A percentile compares a stretch with the other conserved stretches of the same genome.
Conservation (phyloP, 164 flowering plant species). For the Saururus chinensis region DNA sequence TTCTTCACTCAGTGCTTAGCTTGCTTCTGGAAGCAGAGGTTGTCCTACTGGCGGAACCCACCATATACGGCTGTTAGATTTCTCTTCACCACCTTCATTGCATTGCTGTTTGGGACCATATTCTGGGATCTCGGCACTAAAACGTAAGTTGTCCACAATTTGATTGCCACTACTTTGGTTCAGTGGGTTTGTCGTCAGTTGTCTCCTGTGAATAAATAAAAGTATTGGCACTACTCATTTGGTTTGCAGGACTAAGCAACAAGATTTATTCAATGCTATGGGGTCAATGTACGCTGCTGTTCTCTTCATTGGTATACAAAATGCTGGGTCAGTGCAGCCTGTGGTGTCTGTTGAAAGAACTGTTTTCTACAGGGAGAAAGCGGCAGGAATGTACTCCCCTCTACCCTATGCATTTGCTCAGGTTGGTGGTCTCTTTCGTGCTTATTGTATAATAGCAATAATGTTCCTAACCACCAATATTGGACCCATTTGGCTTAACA, state of each 20-base stretch:
- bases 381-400: slow-evolving; percentile 57
- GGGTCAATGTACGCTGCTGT: slow-evolving; percentile 56
- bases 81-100: slow-evolving; percentile 36
- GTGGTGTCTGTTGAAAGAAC: slow-evolving; percentile 50
- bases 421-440: slow-evolving; percentile 16
- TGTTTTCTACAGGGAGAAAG: slow-evolving; percentile 50
- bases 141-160: slow-evolving; percentile 11
- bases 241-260: slow-evolving; percentile 18
- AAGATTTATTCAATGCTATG: slow-evolving; percentile 46
- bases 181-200: neutral
- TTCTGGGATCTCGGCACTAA: slow-evolving; percentile 35
- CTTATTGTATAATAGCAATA: neutral
- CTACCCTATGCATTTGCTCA: slow-evolving; percentile 53
- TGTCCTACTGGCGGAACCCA: slow-evolving; percentile 51
- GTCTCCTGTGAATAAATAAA: neutral
- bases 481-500: no score
- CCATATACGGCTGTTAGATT: slow-evolving; percentile 40
- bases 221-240: neutral
- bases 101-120: slow-evolving; percentile 39
- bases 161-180: neutral
- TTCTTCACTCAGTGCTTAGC: slow-evolving; percentile 37
- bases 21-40: slow-evolving; percentile 44
- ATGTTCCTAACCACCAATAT: no score
- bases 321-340: slow-evolving; percentile 46
- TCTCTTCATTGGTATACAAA: slow-evolving; percentile 40